Percentiles rank a stretch among this genome's conserved stretches.
Evolutionary conservation across 352 stramenopile genomes (phyloP).

Genomic region (Globisporangium spiculum): DNA sequence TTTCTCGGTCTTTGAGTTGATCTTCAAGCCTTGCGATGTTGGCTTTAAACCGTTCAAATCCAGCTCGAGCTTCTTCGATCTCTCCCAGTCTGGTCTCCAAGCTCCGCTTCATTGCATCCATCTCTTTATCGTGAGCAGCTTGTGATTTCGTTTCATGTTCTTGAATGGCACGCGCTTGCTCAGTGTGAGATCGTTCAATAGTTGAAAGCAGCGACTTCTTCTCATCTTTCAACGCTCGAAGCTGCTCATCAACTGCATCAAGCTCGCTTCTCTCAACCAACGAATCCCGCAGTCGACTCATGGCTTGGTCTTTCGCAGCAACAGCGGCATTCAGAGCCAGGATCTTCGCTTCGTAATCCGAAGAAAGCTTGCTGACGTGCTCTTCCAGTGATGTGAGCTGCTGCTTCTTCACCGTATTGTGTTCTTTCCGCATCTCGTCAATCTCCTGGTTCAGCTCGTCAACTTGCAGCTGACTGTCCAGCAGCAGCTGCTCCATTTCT

Average conservation of each 20-base stretch:
- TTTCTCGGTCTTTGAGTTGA: slow-evolving; percentile 31
- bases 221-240: slow-evolving; percentile 40
- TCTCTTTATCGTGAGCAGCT: slow-evolving; percentile 34
- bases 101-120: slow-evolving; percentile 35
- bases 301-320: slow-evolving; percentile 41
- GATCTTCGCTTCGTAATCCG: slow-evolving; percentile 52
- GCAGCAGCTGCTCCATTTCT: slow-evolving; percentile 49
- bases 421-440: slow-evolving; percentile 35
- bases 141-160: slow-evolving; percentile 36
- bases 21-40: slow-evolving; percentile 38
- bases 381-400: slow-evolving; percentile 36
- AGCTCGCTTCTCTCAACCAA: slow-evolving; percentile 54
- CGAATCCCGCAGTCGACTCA: slow-evolving; percentile 35
- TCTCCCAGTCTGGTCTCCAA: slow-evolving; percentile 43
- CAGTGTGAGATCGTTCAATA: slow-evolving; percentile 35
- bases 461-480: slow-evolving; percentile 52
- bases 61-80: slow-evolving; percentile 32
- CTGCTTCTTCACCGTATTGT: slow-evolving; percentile 34
- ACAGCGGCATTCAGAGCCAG: slow-evolving; percentile 40
- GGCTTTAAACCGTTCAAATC: slow-evolving; percentile 34
- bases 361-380: slow-evolving; percentile 39
- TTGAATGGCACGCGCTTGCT: slow-evolving; percentile 29
- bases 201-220: slow-evolving; percentile 49
- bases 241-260: slow-evolving; percentile 37
- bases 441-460: slow-evolving; percentile 56